Conservation (phyloP, 176 grass and related monocot species). For the Oryza glumipatula region DNA sequence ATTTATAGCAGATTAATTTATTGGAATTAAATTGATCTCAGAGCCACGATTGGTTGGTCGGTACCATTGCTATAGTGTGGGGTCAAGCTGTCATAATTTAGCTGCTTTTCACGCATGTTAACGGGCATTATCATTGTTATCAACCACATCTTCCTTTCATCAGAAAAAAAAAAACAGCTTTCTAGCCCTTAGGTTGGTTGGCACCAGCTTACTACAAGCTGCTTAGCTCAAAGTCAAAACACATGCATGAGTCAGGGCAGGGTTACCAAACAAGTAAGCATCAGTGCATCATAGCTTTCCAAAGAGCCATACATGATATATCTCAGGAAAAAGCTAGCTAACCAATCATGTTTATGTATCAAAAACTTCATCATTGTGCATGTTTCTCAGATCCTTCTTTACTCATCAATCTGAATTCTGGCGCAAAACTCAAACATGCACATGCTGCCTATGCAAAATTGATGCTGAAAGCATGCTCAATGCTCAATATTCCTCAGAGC, state of each 20-base stretch:
- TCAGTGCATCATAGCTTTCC: neutral
- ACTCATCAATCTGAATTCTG: too few relatives aligned
- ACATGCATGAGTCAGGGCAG: neutral
- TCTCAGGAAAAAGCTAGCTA: neutral
- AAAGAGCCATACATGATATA: neutral
- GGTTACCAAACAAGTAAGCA: conserved; percentile 8
- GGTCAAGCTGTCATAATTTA: conserved; percentile 4
- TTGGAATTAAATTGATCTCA: neutral
- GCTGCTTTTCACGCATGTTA: conserved; percentile 44
- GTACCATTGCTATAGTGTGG: neutral
- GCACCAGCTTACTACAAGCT: conserved; percentile 8
- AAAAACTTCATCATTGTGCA: too few relatives aligned
- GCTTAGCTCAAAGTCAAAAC: conserved; percentile 33
- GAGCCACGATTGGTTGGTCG: neutral
- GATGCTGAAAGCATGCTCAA: too few relatives aligned
- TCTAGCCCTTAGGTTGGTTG: conserved; percentile 25
- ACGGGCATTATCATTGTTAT: conserved; percentile 25
- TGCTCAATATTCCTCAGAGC: too few relatives aligned
- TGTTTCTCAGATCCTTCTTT: too few relatives aligned
- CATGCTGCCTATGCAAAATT: too few relatives aligned
- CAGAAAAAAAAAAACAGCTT: neutral
- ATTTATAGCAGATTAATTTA: conserved; percentile 1
- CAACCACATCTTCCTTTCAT: neutral
- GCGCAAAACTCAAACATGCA: too few relatives aligned
- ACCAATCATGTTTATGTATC: neutral